These are phyloP conservation scores for Pistacia atlantica DNA, from an alignment of 345 rosid species.

Conservation along the genomic window DNA sequence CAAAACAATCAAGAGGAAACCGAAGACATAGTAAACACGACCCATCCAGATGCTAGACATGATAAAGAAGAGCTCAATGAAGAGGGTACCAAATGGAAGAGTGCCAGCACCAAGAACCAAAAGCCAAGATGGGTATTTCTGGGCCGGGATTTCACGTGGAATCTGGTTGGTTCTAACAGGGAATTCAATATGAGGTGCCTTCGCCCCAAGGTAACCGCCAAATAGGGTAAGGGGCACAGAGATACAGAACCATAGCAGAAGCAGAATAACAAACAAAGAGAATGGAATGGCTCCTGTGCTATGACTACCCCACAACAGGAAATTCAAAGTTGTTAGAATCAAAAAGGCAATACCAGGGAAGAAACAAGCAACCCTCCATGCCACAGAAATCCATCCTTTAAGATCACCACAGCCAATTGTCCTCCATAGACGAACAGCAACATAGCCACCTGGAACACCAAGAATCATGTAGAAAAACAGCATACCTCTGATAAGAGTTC, in stretches of 20 bases:
- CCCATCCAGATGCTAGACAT: conserved; percentile 84
- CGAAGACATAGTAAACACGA: conserved; percentile 70
- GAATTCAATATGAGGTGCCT: conserved; percentile 65
- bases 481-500: conserved; percentile 73
- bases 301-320: conserved; percentile 67
- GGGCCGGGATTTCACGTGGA: conserved; percentile 76
- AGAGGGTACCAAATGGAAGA: conserved; percentile 73
- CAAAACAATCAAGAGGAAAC: conserved; percentile 61
- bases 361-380: conserved; percentile 76
- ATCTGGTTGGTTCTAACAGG: conserved; percentile 79
- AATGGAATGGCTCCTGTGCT: conserved; percentile 80
- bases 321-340: conserved; percentile 57
- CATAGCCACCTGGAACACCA: conserved; percentile 74
- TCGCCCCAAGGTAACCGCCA: conserved; percentile 69
- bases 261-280: conserved; percentile 50
- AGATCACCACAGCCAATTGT: conserved; percentile 57
- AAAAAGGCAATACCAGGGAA: conserved; percentile 76
- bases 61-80: conserved; percentile 82
- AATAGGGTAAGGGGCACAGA: conserved; percentile 71
- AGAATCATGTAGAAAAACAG: conserved; percentile 71
- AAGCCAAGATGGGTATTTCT: conserved; percentile 77
- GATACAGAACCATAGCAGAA: conserved; percentile 68
- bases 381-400: conserved; percentile 67
- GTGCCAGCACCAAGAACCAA: conserved; percentile 78
- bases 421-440: conserved; percentile 72